Evolutionary conservation across 768 basidiomycete species (phyloP), one percentile per base, ranked within the genome.

Genomic region (Coprinopsis strossmayeri): DNA sequence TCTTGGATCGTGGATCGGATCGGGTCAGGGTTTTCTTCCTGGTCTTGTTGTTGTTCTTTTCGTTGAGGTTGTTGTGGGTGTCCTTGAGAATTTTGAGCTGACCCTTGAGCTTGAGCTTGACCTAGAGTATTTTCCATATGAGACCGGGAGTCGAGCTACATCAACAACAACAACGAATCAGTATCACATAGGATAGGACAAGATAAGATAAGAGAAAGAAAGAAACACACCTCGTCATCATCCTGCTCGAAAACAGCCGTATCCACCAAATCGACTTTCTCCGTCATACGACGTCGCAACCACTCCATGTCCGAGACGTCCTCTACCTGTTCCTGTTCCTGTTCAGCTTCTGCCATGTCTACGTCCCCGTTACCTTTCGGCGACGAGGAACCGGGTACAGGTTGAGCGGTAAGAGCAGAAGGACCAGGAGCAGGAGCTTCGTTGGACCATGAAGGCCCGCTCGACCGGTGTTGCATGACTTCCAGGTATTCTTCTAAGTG

Each of bases 271-370:
- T 73, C 75, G 1, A 74, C 64, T 5, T 67, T 68, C 18, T 72
- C 62, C 42, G 71, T 74, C 74, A 81, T 87, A 40, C 76, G 78
- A 26, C 72, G 73, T 59, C 70, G 74, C 77, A 89, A 76, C 87
- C 87, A 90, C 34, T 89, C 85, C 50, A 83, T 53, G 59, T 90
- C 87, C 1, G 83, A 83, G 4, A 86, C 56, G 5, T 63, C 71
- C 34, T 64, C 68, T 13, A 15, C 30, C 30, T 32, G 30, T 32
- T 32, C 54, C 1, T 58, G 58, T 1, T 56, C 64, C 23, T 23
- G 44, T 46, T 60, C 50, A 18, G 51, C 39, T 34, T 54, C 54
- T 9, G 48, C 34, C 27, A 41, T 27, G 12, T 27, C 46, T 5
- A 52, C 54, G 3, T 49, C 54, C 3, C 38, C 38, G 0, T 11